A percentile compares a stretch with the other conserved stretches of the same genome.
Conservation (phyloP, 306 rosid genomes). For the Cotoneaster glaucophyllus region DNA sequence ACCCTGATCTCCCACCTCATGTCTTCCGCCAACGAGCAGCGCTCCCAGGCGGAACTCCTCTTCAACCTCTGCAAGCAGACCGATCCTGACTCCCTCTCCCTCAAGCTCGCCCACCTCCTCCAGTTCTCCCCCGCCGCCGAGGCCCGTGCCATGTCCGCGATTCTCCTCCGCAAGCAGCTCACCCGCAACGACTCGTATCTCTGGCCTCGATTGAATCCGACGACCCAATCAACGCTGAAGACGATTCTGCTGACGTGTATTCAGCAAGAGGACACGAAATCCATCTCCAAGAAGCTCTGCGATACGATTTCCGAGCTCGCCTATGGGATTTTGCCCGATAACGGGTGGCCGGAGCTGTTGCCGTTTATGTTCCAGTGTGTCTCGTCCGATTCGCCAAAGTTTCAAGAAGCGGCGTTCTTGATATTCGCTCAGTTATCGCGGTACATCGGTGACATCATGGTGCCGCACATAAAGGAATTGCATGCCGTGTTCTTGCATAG, state of each 20-base stretch:
- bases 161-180: conserved; percentile 65
- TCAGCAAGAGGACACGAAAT: conserved; percentile 34
- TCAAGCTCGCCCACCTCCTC: conserved; percentile 39
- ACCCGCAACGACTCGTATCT: conserved; percentile 38
- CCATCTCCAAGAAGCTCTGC: conserved; percentile 52
- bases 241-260: conserved; percentile 42
- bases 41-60: conserved; percentile 49
- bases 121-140: conserved; percentile 42
- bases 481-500: conserved; percentile 44
- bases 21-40: conserved; percentile 51
- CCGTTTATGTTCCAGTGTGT: conserved; percentile 68
- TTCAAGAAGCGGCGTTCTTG: conserved; percentile 44
- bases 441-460: conserved; percentile 46
- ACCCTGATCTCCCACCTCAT: conserved; percentile 50
- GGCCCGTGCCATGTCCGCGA: conserved; percentile 50
- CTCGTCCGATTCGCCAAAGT: conserved; percentile 29
- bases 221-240: conserved; percentile 41
- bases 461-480: conserved; percentile 47
- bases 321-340: conserved; percentile 33
- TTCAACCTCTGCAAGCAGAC: conserved; percentile 59
- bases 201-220: conserved; percentile 38
- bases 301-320: conserved; percentile 63
- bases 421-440: conserved; percentile 55
- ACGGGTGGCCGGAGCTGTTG: conserved; percentile 55
- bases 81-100: conserved; percentile 40